Base-by-base conservation (phyloP, 2,329 filamentous ascomycete genomes). In the Claviceps citrina region DNA sequence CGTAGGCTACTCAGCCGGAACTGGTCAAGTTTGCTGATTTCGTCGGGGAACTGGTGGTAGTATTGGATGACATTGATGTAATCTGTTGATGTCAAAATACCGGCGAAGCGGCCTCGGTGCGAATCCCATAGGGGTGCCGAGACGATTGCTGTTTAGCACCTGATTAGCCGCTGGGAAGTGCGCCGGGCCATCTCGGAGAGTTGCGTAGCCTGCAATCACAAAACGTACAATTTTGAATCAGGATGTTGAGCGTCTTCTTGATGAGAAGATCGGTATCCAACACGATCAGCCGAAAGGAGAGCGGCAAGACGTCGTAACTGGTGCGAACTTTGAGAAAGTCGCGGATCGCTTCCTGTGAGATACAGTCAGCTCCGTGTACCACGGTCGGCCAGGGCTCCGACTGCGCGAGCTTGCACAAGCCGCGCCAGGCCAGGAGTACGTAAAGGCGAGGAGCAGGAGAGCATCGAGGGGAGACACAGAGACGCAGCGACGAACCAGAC, bases 61-160 rank as follows among this genome's bases (percentile, higher is more conserved):
- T 98, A 98, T 59, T 96, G 89, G 31, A 98, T 93, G 42, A 98
- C 81, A 55, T 98, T 98, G 64, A 98, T 93, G 60, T 91, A 98
- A 63, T 98, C 91, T 45, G 86, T 93, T 46, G 86, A 91, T 22
- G 91, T 98, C 48, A 98, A 71, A 36, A 98, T 74, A 30, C 91
- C 91, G 31, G 89, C 91, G 61, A 96, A 98, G 27, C 82, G 85
- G 20, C 87, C 93, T 4, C 80, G 84, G 48, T 83, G 81, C 20
- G 89, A 95, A 61, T 98, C 87, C 91, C 91, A 98, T 48, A 98
- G 68, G 38, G 91, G 91, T 39, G 91, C 91, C 24, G 91, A 98
- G 41, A 98, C 91, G 57, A 98, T 98, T 55, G 84, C 89, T 96
- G 20, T 27, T 4, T 8, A n/a, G 16, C 13, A 18, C 16, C 6